phyloP scores from a whole-genome alignment of 2,329 filamentous ascomycete genomes.

The Colletotrichum endophyticum region DNA sequence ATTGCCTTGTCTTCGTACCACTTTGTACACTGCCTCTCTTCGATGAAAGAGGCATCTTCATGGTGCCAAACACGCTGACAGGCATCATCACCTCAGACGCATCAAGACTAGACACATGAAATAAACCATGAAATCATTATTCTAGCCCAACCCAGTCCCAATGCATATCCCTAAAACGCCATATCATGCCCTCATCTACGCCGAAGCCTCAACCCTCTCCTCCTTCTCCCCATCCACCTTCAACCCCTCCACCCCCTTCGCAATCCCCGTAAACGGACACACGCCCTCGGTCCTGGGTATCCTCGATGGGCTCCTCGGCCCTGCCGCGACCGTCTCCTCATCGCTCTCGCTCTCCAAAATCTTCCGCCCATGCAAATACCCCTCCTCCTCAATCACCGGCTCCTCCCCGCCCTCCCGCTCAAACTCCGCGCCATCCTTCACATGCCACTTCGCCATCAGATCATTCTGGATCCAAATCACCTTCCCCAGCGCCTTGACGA shows the following conservation, averaged over 20 bases:
- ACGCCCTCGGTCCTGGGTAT: constrained; percentile 18
- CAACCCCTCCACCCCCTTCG: neutral
- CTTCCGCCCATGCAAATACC: constrained; percentile 68
- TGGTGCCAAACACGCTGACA: neutral
- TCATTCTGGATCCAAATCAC: constrained; percentile 91
- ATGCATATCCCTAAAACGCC: neutral
- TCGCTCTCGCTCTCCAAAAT: constrained; percentile 51
- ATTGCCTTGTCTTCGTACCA: rapidly evolving
- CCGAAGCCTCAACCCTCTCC: neutral
- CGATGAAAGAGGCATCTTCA: no score
- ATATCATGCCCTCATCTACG: neutral
- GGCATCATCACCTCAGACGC: rapidly evolving
- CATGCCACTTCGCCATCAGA: constrained; percentile 83
- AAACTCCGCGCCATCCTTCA: constrained; percentile 70
- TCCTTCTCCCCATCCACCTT: neutral
- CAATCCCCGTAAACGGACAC: constrained; percentile 30
- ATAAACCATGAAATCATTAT: neutral
- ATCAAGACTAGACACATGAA: neutral
- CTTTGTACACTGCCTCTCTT: neutral
- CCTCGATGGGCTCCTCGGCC: constrained; percentile 13
- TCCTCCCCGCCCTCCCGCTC: constrained; percentile 42
- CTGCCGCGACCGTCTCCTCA: constrained; percentile 16
- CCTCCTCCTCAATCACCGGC: constrained; percentile 63
- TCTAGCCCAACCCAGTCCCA: neutral
- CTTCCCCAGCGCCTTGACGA: constrained; percentile 79